phyloP scores from a whole-genome alignment of 2,329 filamentous ascomycete species.

The Ceratocystis harringtonii region DNA sequence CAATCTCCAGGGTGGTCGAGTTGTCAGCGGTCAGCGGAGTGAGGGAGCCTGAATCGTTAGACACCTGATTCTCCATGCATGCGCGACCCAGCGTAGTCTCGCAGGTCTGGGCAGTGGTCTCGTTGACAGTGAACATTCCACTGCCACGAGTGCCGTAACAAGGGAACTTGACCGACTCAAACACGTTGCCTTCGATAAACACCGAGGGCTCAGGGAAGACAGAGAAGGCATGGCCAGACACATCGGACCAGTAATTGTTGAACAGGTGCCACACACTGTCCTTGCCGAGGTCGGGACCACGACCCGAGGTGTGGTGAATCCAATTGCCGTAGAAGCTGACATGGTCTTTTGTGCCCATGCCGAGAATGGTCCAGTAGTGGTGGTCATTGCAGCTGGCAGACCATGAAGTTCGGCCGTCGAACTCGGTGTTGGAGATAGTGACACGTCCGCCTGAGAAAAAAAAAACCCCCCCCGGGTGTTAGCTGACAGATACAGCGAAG shows the following conservation, averaged over 20 bases:
- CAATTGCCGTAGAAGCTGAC: constrained; percentile 32
- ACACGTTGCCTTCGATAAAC: constrained; percentile 32
- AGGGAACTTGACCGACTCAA: constrained; percentile 28
- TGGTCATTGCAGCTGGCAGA: constrained; percentile 31
- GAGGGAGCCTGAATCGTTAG: constrained; percentile 16
- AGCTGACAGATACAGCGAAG: neutral
- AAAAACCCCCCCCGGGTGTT: neutral
- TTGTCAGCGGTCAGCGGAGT: constrained; percentile 16
- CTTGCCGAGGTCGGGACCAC: constrained; percentile 23
- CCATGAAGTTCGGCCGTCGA: constrained; percentile 30
- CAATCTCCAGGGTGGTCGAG: constrained; percentile 17
- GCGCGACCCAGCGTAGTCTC: constrained; percentile 19
- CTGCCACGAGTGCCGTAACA: constrained; percentile 21
- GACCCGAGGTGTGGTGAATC: constrained; percentile 31
- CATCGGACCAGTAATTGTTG: constrained; percentile 31
- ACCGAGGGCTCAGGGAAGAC: constrained; percentile 23
- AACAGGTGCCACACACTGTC: constrained; percentile 25
- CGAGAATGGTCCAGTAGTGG: constrained; percentile 33
- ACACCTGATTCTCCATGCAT: constrained; percentile 20
- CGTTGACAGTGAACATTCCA: constrained; percentile 21
- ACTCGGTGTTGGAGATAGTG: constrained; percentile 33
- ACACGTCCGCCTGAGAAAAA: constrained; percentile 22
- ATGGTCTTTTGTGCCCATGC: constrained; percentile 27
- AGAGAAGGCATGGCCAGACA: constrained; percentile 32
- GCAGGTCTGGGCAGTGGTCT: constrained; percentile 20